Evolutionary conservation across 1,139 yeast species (phyloP).

Genomic region (Taphrina deformans): DNA sequence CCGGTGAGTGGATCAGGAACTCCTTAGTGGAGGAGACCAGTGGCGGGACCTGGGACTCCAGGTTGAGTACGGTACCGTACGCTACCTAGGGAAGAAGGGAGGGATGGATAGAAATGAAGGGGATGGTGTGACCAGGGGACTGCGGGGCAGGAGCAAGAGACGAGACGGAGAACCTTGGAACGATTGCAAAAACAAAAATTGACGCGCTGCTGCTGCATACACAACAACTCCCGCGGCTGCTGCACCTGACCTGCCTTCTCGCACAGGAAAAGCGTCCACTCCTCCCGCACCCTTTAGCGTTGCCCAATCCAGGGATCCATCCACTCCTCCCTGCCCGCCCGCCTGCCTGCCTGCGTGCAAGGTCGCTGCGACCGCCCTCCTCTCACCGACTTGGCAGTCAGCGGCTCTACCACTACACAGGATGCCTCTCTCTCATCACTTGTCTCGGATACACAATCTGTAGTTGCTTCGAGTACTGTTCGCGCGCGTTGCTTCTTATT

Average conservation of each 20-base stretch:
- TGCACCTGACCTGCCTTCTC: not conserved
- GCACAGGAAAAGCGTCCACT: no score
- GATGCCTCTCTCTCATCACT: not conserved
- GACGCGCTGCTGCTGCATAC: not conserved
- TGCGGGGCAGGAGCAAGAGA: no score
- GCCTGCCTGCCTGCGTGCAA: not conserved
- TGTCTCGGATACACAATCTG: not conserved
- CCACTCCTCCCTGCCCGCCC: not conserved
- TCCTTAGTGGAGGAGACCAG: no score
- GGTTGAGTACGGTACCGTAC: no score
- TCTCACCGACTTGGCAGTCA: conserved; percentile 1
- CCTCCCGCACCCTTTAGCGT: no score
- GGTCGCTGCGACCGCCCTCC: conserved; percentile 6
- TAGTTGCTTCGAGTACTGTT: conserved; percentile 28
- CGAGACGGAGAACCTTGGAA: no score
- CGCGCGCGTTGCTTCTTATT: conserved; percentile 30
- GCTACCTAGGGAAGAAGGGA: no score
- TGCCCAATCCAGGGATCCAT: no score
- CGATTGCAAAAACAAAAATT: not conserved
- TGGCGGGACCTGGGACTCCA: no score
- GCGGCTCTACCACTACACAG: not conserved
- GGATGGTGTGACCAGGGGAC: no score
- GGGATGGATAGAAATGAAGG: no score
- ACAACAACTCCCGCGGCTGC: not conserved
- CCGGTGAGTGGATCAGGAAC: no score